Evolutionary conservation across 2,329 filamentous ascomycete genomes (phyloP).

Genomic region (Mycogone perniciosa): DNA sequence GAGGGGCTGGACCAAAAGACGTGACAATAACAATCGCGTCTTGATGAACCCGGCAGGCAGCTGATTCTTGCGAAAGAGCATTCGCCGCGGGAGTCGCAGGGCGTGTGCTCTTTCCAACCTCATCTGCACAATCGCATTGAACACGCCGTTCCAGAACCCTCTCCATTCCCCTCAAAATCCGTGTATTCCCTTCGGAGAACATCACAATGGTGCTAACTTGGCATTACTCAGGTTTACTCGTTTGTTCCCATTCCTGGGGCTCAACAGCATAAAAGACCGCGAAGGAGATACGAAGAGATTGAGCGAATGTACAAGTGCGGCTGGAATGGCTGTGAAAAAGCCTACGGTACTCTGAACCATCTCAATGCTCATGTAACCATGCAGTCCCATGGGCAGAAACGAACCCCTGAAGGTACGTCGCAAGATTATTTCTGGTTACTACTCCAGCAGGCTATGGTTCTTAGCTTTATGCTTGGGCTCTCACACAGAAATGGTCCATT

Average conservation of each 20-base stretch:
- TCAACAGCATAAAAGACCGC: slow-evolving; percentile 92
- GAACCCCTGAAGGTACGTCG: slow-evolving; percentile 88
- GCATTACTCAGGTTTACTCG: slow-evolving; percentile 73
- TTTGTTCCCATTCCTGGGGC: slow-evolving; percentile 96
- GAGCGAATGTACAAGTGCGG: slow-evolving; percentile 99
- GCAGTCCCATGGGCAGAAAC: slow-evolving; percentile 92
- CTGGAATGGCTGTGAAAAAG: slow-evolving; percentile 97
- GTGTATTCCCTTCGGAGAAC: no score
- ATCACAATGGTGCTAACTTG: slow-evolving; percentile 2
- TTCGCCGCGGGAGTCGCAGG: no score
- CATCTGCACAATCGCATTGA: no score
- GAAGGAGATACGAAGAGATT: slow-evolving; percentile 93
- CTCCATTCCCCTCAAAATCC: not conserved
- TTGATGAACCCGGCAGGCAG: no score
- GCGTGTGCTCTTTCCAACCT: no score
- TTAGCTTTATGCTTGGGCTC: no score
- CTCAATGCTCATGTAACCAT: slow-evolving; percentile 97
- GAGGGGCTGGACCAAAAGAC: not conserved
- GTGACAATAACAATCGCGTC: no score
- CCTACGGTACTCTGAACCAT: slow-evolving; percentile 95
- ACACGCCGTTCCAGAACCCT: not conserved
- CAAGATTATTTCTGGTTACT: not conserved
- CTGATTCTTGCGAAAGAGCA: no score
- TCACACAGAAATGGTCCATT: no score
- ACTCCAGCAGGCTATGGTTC: no score